phyloP scores from a whole-genome alignment of 23 red algal species.

The Gracilaria domingensis region DNA sequence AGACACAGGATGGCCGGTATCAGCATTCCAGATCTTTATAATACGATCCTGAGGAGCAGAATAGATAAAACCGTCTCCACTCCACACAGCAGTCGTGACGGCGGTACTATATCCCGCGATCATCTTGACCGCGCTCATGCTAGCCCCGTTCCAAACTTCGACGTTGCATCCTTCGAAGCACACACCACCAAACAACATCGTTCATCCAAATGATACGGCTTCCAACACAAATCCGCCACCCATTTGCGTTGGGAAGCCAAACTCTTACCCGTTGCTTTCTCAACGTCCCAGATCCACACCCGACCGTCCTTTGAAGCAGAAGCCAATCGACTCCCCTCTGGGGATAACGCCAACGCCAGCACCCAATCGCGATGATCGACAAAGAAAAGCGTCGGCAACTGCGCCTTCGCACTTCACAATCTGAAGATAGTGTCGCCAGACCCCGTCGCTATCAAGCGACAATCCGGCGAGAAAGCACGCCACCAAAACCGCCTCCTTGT shows the following conservation, averaged over 20 bases:
- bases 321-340: constrained; percentile 29
- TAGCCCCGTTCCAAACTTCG: constrained; percentile 88
- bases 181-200: constrained; percentile 42
- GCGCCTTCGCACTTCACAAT: constrained; percentile 76
- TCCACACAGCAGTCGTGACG: too few species aligned
- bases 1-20: too few species aligned
- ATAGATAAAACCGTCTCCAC: constrained; percentile 88
- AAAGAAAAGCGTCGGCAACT: constrained; percentile 68
- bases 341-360: constrained; percentile 68
- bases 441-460: too few species aligned
- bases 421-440: constrained; percentile 91
- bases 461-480: constrained; percentile 88
- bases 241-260: constrained; percentile 80
- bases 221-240: constrained; percentile 83
- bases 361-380: constrained; percentile 84
- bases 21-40: constrained; percentile 81
- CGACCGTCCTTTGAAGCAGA: constrained; percentile 52
- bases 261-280: neutral
- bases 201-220: too few species aligned
- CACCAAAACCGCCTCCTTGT: constrained; percentile 84
- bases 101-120: constrained; percentile 79
- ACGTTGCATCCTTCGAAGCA: constrained; percentile 74
- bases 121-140: constrained; percentile 41
- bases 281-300: constrained; percentile 44
- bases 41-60: constrained; percentile 92